Base-by-base conservation (phyloP, 208 protist species). In the Trichomonas tenax region DNA sequence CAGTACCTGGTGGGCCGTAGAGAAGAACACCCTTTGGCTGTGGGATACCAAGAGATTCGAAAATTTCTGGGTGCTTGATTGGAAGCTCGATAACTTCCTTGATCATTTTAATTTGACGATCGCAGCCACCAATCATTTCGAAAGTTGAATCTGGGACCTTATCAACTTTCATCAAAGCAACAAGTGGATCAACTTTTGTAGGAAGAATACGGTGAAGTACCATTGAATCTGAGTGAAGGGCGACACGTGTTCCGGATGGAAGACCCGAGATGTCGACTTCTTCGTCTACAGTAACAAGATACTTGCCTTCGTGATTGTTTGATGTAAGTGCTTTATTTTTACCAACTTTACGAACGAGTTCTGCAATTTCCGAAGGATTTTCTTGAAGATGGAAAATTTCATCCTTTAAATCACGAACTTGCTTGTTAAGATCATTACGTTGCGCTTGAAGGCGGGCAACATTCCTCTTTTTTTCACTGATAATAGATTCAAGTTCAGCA, bases 131-230 rank as follows among this genome's bases (percentile, higher is more conserved):
- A 96, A 99, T 96, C 98, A 99, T 99, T 96, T 99, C 99, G 97
- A 99, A 99, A 1, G 99, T 99, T 15, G 99, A 99, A 96, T 99
- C 99, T 96, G 99, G 99, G 4, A 99, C 99, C 98, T 99, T 99
- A 97, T 99, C 99, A 21, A 99, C 99, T 97, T 99, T 99, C 99
- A 99, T 99, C 36, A 99, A 98, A 6, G 98, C 98, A 11, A 99
- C 99, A 11, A 99, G 97, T 23, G 99, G 99, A 97, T 99, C 99
- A 31, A 98, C 84, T 95, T 97, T 97, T 9, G 96, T 93, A 14
- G 97, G 97, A 31, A 98, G 96, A n/a, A 98, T 97, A 46, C 97
- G 99, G 98, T 99, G 99, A 51, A 99, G 98, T 14, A 98, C 97
- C 90, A 99, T 99, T 41, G 97, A 98, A 96, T 99, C 99, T 96